phyloP scores from a whole-genome alignment of 345 rosid species.

The Balakata baccata region DNA sequence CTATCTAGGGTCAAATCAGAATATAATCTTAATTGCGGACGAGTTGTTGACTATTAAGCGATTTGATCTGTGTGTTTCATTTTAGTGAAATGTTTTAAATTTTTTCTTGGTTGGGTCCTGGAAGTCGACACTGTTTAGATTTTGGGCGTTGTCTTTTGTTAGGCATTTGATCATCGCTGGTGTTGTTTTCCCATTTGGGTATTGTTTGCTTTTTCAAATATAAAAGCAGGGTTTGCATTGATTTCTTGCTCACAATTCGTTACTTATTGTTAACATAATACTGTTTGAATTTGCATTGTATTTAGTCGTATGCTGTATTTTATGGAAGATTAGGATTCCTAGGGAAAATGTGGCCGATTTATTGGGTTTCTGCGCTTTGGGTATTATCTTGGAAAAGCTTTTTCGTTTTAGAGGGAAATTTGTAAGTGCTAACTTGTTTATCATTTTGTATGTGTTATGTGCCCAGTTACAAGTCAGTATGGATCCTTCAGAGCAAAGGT shows the following conservation, averaged over 20 bases:
- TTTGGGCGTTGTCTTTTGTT: background rate
- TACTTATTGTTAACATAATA: background rate
- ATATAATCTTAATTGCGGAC: background rate
- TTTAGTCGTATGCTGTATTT: no score
- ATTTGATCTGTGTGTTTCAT: background rate
- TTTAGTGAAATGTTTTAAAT: background rate
- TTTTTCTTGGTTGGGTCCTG: background rate
- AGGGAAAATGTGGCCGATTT: background rate
- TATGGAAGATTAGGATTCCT: background rate
- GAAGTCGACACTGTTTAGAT: background rate
- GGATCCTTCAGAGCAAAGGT: constrained; percentile 83
- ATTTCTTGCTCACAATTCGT: background rate
- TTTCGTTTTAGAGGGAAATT: background rate
- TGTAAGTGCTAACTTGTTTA: background rate
- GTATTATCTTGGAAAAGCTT: background rate
- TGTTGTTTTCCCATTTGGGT: background rate
- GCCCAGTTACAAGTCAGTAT: constrained; percentile 35
- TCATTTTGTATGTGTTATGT: constrained; percentile 6
- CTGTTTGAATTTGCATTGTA: no score
- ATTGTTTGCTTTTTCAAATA: background rate
- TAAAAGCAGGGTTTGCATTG: background rate
- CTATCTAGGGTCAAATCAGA: constrained; percentile 2
- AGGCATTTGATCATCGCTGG: background rate
- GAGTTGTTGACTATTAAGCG: background rate
- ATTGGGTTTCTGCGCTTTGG: background rate